Evolutionary conservation across 192 early-diverging fungal genomes (phyloP), one percentile per base, ranked within the genome.

Genomic region (Backusella liffmaniae): DNA sequence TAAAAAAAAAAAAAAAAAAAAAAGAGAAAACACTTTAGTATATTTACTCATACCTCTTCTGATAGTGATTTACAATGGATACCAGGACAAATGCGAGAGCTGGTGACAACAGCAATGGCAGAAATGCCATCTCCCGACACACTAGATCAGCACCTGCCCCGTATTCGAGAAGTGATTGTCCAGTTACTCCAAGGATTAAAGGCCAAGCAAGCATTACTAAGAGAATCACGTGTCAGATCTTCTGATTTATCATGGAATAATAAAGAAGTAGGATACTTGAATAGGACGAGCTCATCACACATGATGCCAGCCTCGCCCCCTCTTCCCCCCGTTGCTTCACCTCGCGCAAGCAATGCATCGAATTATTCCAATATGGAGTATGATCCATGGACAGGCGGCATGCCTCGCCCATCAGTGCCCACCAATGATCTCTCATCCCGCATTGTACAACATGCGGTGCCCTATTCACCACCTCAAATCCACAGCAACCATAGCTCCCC

Each of bases 151-250:
- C 65, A 78, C 67, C 70, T 82, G 56, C 80, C 80, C 23, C 76
- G 66, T 51, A 82, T 82, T 44, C 80, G 80, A 37, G 80, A 82
- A 62, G 77, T 82, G 9, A 82, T 82, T 76, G 77, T 82, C 0
- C 77, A 74, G 37, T 41, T 82, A 29, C 71, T 82, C 13, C 80
- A 82, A 70, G 80, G 80, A 8, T 42, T 82, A 12, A 82, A 78
- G 37, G 73, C 44, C 5, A 82, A 78, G 21, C 80, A 82, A 56
- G 59, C 73, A 9, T 3, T 66, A 34, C 65, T 75, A 29, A 67
- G 70, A 15, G 42, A 49, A 39, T 46, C 66, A 75, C 42, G 35
- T 59, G 67, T 70, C 9, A 13, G 36, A 30, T 26, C 42, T 56
- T 26, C 41, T 26, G 56, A 62, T 62, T 36, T 32, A 21, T 53